phyloP scores from a whole-genome alignment of 2,329 filamentous ascomycete genomes.

The Fusarium xyrophilum region DNA sequence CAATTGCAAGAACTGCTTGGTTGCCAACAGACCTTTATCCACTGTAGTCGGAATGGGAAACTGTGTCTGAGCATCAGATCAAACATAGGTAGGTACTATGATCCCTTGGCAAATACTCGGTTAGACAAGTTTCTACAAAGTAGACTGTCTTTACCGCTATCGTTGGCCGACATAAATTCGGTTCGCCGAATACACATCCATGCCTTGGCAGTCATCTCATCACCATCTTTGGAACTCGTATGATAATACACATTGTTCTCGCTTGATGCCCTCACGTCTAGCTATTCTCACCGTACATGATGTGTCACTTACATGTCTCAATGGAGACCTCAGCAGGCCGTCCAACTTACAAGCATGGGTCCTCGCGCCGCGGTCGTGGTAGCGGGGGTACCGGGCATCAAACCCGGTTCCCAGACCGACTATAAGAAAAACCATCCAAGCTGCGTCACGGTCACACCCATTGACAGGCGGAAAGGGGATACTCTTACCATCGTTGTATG shows the following conservation, averaged over 20 bases:
- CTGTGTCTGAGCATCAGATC: background rate
- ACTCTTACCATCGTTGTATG: background rate
- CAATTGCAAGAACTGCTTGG: background rate
- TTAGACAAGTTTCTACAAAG: background rate
- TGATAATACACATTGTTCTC: background rate
- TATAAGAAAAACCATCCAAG: background rate
- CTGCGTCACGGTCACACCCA: background rate
- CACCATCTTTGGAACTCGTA: background rate
- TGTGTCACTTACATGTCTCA: background rate
- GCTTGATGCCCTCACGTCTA: background rate
- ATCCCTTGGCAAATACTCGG: background rate
- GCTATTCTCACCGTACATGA: background rate
- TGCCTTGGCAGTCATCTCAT: constrained; percentile 5
- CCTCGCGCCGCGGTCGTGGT: constrained; percentile 23
- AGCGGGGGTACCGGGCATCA: constrained; percentile 7
- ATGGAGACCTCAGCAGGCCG: background rate
- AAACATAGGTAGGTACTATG: background rate
- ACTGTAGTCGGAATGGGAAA: background rate
- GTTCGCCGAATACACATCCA: background rate
- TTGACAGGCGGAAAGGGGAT: background rate
- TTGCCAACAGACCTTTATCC: background rate
- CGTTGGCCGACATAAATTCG: background rate
- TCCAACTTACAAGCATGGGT: background rate
- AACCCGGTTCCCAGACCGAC: background rate
- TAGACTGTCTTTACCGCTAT: background rate